phyloP scores from a whole-genome alignment of 768 basidiomycete genomes.

The Ephemerocybe angulata region DNA sequence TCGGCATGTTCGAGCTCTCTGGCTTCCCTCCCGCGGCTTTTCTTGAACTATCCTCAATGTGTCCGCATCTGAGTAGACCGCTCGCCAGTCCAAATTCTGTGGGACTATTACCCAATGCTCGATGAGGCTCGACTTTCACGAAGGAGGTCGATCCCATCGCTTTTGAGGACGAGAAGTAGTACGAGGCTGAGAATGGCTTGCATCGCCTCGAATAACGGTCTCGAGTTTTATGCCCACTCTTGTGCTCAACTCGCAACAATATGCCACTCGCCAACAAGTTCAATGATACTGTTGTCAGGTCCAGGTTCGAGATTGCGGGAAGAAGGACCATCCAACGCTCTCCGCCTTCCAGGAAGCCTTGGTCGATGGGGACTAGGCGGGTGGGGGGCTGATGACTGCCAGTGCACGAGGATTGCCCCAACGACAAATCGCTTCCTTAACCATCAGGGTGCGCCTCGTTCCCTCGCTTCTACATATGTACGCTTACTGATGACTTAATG shows the following conservation, averaged over 20 bases:
- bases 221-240: conserved; percentile 95
- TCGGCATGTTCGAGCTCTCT: conserved; percentile 93
- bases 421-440: no score
- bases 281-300: conserved; percentile 74
- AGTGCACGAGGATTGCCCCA: no score
- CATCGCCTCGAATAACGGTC: conserved; percentile 82
- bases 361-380: no score
- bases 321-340: conserved; percentile 81
- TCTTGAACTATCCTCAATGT: conserved; percentile 95
- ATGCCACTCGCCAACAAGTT: conserved; percentile 87
- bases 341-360: conserved; percentile 85
- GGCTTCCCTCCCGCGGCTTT: conserved; percentile 95
- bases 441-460: no score
- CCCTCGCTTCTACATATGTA: no score
- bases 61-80: conserved; percentile 92
- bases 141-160: conserved; percentile 99
- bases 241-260: conserved; percentile 82
- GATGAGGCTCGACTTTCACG: conserved; percentile 94
- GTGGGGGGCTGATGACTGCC: no score
- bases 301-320: conserved; percentile 75
- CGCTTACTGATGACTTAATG: no score
- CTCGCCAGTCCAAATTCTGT: conserved; percentile 95
- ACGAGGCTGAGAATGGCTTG: conserved; percentile 85
- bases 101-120: conserved; percentile 88
- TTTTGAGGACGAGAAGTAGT: conserved; percentile 87